These are phyloP conservation scores for Eutypa lata DNA, from an alignment of 2,329 filamentous ascomycete species.

Conservation along the genomic window DNA sequence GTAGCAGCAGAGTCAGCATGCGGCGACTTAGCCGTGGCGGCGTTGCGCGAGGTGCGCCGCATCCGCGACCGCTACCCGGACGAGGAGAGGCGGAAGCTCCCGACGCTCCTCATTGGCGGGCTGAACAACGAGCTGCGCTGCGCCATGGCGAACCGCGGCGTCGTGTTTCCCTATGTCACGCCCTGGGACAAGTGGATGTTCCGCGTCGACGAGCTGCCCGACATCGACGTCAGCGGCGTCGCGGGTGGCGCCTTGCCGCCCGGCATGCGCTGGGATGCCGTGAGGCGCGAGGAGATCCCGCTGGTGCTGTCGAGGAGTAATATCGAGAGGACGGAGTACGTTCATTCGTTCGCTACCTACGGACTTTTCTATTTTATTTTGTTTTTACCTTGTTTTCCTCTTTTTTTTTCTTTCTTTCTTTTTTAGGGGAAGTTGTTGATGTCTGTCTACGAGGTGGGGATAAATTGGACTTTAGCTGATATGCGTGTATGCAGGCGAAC, in stretches of 20 bases:
- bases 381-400: neutral
- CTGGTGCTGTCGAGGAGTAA: conserved; percentile 53
- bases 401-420: neutral
- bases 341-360: neutral
- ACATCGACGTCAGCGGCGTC: conserved; percentile 6
- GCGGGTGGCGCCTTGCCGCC: conserved; percentile 29
- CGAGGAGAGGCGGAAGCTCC: conserved; percentile 23
- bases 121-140: conserved; percentile 35
- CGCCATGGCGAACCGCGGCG: conserved; percentile 26
- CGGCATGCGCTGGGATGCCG: conserved; percentile 53
- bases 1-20: neutral
- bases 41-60: conserved; percentile 17
- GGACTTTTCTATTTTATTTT: neutral
- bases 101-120: conserved; percentile 36
- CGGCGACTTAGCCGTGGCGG: conserved; percentile 2
- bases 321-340: conserved; percentile 53
- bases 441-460: too few relatives aligned
- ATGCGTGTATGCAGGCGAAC: conserved; percentile 31
- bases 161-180: conserved; percentile 24
- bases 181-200: conserved; percentile 59
- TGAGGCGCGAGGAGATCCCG: conserved; percentile 50
- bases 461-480: too few relatives aligned
- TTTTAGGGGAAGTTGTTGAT: too few relatives aligned
- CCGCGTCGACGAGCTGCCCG: conserved; percentile 41
- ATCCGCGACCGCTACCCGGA: conserved; percentile 21